phyloP scores from a whole-genome alignment of 441 rosid species.

The Populus trichocarpa region DNA sequence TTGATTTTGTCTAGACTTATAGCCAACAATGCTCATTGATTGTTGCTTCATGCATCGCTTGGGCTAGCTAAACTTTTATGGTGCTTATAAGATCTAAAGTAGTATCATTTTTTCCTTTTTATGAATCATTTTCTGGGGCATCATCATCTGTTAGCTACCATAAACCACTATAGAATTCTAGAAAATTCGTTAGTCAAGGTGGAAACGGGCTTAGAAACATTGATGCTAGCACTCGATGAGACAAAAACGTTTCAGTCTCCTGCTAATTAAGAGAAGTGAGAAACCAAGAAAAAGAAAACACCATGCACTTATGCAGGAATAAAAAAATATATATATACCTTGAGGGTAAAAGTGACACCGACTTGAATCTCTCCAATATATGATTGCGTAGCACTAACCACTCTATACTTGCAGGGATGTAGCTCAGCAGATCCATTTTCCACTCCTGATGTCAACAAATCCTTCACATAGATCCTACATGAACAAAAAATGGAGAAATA shows the following conservation, averaged over 20 bases:
- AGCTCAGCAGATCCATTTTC: slow-evolving; percentile 64
- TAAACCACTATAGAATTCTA: neutral
- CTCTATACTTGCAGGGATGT: slow-evolving; percentile 49
- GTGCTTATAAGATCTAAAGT: neutral
- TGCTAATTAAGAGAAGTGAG: neutral
- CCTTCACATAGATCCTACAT: slow-evolving; percentile 62
- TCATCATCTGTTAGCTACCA: neutral
- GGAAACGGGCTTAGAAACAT: neutral
- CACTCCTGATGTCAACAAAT: slow-evolving; percentile 58
- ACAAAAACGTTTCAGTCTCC: neutral
- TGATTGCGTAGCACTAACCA: slow-evolving; percentile 38
- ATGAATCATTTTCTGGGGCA: neutral
- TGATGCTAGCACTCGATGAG: neutral
- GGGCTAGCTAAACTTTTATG: neutral
- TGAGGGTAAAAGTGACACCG: slow-evolving; percentile 46
- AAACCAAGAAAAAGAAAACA: neutral
- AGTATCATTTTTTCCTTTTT: neutral
- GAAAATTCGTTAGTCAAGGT: neutral
- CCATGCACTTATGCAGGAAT: neutral
- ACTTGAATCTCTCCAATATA: slow-evolving; percentile 71
- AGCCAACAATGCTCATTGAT: neutral
- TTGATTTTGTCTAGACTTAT: neutral
- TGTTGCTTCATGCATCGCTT: neutral
- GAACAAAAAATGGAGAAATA: neutral
- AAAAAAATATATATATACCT: slow-evolving; percentile 35